phyloP scores from a whole-genome alignment of 306 rosid species.

The Cucumis melo region DNA sequence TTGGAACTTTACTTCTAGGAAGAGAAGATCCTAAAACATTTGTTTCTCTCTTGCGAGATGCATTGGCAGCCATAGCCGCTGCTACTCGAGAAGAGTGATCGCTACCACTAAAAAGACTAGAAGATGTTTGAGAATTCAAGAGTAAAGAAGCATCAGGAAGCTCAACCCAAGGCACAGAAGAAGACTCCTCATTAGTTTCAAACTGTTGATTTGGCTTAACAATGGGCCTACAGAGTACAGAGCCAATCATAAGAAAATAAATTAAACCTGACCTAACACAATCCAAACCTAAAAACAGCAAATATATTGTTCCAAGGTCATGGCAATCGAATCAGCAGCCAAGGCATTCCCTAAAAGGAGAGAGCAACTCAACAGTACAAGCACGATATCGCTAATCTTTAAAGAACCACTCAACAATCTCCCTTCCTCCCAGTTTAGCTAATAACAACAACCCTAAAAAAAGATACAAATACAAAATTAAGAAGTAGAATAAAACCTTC shows the following conservation, averaged over 20 bases:
- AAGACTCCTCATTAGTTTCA: conserved; percentile 19
- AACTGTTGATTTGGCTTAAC: conserved; percentile 19
- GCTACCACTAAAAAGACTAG: conserved; percentile 24
- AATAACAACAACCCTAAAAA: not conserved
- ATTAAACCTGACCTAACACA: not conserved
- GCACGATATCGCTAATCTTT: not conserved
- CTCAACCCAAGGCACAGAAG: conserved; percentile 23
- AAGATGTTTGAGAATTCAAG: conserved; percentile 45
- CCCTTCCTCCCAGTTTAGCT: not conserved
- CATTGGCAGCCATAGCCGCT: conserved; percentile 63
- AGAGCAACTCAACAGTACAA: not conserved
- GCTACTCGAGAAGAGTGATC: conserved; percentile 71
- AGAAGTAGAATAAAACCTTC: not conserved
- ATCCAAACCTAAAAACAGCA: not conserved
- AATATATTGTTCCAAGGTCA: not conserved
- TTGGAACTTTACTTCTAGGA: conserved; percentile 54
- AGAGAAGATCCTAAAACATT: conserved; percentile 27
- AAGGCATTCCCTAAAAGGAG: not conserved
- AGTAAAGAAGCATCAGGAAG: conserved; percentile 94
- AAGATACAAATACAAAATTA: not conserved
- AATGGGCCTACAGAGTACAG: conserved; percentile 16
- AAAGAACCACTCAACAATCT: not conserved
- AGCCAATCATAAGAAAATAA: not conserved
- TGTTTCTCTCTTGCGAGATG: conserved; percentile 67
- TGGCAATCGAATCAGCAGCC: not conserved